Conservation (phyloP, 2,329 filamentous ascomycete genomes). For the Aureobasidium sp. region DNA sequence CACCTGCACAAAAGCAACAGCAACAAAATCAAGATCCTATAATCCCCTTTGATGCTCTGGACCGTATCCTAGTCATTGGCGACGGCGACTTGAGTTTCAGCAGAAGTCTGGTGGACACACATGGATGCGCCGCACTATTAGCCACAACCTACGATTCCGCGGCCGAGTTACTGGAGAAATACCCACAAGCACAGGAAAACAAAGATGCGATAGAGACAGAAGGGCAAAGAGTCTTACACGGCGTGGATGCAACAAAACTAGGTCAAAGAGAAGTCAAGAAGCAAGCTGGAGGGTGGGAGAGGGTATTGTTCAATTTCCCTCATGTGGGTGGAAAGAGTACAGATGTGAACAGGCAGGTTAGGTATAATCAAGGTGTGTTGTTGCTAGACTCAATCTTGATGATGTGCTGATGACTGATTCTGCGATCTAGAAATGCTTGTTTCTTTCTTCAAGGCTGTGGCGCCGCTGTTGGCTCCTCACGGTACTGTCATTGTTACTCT, state of each 20-base stretch:
- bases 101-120: slow-evolving; percentile 55
- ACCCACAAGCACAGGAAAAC: slow-evolving; percentile 56
- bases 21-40: slow-evolving; percentile 32
- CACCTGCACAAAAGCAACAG: slow-evolving; percentile 4
- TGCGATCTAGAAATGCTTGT: slow-evolving; percentile 51
- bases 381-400: not conserved
- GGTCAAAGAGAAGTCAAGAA: slow-evolving; percentile 36
- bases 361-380: slow-evolving; percentile 62
- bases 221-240: slow-evolving; percentile 46
- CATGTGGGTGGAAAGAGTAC: slow-evolving; percentile 88
- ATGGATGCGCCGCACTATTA: slow-evolving; percentile 57
- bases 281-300: slow-evolving; percentile 51
- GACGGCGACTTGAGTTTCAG: slow-evolving; percentile 77
- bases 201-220: slow-evolving; percentile 45
- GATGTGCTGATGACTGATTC: not conserved
- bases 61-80: slow-evolving; percentile 67
- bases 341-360: slow-evolving; percentile 89
- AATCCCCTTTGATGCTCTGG: slow-evolving; percentile 58
- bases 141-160: slow-evolving; percentile 60
- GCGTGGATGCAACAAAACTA: slow-evolving; percentile 61
- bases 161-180: slow-evolving; percentile 55
- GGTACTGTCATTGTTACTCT: slow-evolving; percentile 70
- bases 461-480: slow-evolving; percentile 44
- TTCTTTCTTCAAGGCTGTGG: slow-evolving; percentile 53
- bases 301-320: slow-evolving; percentile 92